Base-by-base conservation (phyloP, 371 early-diverging fungal genomes). In the Mucor indicus region DNA sequence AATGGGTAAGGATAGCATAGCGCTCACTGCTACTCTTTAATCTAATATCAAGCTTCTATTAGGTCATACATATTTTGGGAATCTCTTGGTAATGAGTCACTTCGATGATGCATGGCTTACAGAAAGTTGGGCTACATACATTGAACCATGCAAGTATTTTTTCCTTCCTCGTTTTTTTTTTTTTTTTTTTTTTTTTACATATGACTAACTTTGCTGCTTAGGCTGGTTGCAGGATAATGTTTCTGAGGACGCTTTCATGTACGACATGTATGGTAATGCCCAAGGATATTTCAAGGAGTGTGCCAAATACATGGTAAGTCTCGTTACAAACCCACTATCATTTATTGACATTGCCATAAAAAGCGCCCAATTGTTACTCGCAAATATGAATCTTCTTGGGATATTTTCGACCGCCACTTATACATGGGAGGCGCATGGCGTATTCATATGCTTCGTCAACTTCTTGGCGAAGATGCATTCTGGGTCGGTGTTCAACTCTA, bases 61-160 rank as follows among this genome's bases (percentile, higher is more conserved):
- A 66, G 77, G 72, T 1, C 84, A 83, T 57, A 71, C 84, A 3
- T 81, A 77, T 49, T 83, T 83, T 57, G 84, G 81, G 16, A 75
- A 83, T 54, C 38, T 79, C 19, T 35, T 80, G 25, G 79, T 78
- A 10, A 77, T 79, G 24, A 57, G 78, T 38, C 77, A 80, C 59
- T 83, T 81, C 64, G 84, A 84, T 44, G 81, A 82, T 59, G 82
- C 63, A 13, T 84, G 84, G 84, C 48, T 80, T n/a, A 83, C 81
- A 63, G 84, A 81, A 61, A 67, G 72, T 19, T 83, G 81, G 81
- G 83, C 83, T 6, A 65, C 65, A 0, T 82, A 76, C 50, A 70
- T 75, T 21, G 72, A 64, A 36, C 38, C 62, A 15, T 72, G 69
- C 67, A 57, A 50, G 62, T 48, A 12, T 10, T 4, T 21, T n/a